A percentile compares a stretch with the other conserved stretches of the same genome.
phyloP scores from a whole-genome alignment of 1,139 yeast species.

The Pichia sp. region DNA sequence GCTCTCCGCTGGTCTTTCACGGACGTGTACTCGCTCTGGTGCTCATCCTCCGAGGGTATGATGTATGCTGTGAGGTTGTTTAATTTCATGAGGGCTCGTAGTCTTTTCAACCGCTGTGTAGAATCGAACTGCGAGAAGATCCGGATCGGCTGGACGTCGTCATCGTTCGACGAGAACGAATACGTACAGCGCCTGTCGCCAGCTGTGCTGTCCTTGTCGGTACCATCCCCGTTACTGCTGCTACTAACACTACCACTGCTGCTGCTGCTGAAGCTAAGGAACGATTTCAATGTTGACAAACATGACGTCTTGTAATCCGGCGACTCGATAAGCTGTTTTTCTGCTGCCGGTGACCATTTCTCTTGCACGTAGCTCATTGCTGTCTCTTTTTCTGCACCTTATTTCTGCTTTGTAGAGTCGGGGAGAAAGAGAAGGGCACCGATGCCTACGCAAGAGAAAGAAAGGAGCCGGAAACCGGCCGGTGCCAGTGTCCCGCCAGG shows the following conservation, averaged over 20 bases:
- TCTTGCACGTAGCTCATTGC: background rate
- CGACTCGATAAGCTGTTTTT: conserved; percentile 6
- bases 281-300: conserved; percentile 10
- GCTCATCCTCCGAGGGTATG: conserved; percentile 58
- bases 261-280: background rate
- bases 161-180: background rate
- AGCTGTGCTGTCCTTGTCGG: background rate
- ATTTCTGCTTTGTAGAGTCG: no score
- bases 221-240: background rate
- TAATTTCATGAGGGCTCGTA: conserved; percentile 8
- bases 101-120: background rate
- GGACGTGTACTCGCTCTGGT: conserved; percentile 52
- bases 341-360: background rate
- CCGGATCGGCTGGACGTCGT: background rate
- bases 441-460: no score
- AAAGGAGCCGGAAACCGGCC: no score
- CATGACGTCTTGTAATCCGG: conserved; percentile 16
- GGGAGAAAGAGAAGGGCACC: no score
- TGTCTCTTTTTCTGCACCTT: no score
- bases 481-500: no score
- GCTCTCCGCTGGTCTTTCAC: conserved; percentile 48
- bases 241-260: background rate
- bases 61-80: conserved; percentile 33
- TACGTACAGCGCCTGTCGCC: background rate
- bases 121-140: conserved; percentile 1